These are phyloP conservation scores for Ceratocystiopsis sp. DNA, from an alignment of 2,329 filamentous ascomycete genomes.

Conservation along the genomic window DNA sequence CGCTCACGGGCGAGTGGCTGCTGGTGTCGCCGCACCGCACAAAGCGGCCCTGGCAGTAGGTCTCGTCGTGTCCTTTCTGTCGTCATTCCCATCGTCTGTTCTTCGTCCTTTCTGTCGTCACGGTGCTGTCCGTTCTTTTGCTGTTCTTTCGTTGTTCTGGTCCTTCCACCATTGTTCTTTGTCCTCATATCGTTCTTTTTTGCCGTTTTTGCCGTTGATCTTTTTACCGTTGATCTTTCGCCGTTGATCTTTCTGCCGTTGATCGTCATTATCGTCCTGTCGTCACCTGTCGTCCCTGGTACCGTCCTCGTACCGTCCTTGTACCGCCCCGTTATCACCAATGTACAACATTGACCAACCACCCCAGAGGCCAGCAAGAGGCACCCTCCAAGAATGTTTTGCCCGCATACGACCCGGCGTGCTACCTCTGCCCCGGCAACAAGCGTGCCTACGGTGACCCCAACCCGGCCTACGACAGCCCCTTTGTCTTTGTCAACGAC, in stretches of 20 bases:
- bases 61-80: too few relatives aligned
- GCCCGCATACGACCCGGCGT: slow-evolving; percentile 72
- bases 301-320: too few relatives aligned
- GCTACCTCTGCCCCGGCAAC: slow-evolving; percentile 90
- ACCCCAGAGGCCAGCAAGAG: slow-evolving; percentile 57
- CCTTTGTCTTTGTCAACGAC: slow-evolving; percentile 93
- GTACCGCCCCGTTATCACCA: too few relatives aligned
- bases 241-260: neutral
- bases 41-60: slow-evolving; percentile 96
- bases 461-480: slow-evolving; percentile 75
- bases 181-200: too few relatives aligned
- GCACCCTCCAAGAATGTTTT: slow-evolving; percentile 47
- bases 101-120: too few relatives aligned
- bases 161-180: too few relatives aligned
- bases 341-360: neutral
- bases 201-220: too few relatives aligned
- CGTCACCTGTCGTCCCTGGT: too few relatives aligned
- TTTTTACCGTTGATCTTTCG: too few relatives aligned
- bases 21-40: slow-evolving; percentile 92
- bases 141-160: too few relatives aligned
- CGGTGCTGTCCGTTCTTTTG: too few relatives aligned
- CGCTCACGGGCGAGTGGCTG: slow-evolving; percentile 76
- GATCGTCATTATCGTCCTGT: neutral
- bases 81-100: too few relatives aligned
- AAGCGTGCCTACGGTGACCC: slow-evolving; percentile 68